These are phyloP conservation scores for Aspergillus conjunctus DNA, from an alignment of 495 filamentous ascomycete species.

Conservation along the genomic window DNA sequence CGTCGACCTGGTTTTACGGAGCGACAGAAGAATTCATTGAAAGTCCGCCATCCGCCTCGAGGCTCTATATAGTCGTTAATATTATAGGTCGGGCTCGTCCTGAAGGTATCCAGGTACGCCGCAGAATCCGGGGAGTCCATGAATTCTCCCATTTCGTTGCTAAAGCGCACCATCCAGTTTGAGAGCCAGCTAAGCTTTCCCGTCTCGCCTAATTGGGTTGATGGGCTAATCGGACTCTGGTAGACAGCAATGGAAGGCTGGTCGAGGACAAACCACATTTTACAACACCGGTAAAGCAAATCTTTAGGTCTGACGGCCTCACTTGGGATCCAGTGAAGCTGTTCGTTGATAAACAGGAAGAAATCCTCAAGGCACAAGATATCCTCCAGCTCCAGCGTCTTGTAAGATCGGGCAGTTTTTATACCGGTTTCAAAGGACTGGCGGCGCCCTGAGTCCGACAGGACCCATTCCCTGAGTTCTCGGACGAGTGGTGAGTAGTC, in stretches of 20 bases:
- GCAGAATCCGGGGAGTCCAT: conserved; percentile 16
- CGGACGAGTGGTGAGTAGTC: background rate
- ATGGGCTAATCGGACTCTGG: conserved; percentile 12
- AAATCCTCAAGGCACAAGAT: conserved; percentile 10
- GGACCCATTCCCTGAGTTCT: background rate
- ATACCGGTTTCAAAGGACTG: conserved; percentile 3
- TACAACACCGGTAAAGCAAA: background rate
- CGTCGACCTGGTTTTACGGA: conserved; percentile 11
- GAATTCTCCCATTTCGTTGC: conserved; percentile 5
- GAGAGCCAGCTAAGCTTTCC: conserved; percentile 9
- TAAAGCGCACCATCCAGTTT: conserved; percentile 14
- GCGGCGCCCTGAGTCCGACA: background rate
- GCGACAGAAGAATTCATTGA: conserved; percentile 17
- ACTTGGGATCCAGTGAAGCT: conserved; percentile 12
- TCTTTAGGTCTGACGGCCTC: conserved; percentile 1
- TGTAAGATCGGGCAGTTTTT: background rate
- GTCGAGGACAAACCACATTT: conserved; percentile 17
- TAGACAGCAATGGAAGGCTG: conserved; percentile 11
- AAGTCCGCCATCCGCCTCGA: conserved; percentile 12
- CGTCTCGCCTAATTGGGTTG: background rate
- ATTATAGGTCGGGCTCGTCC: background rate
- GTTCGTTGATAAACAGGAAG: background rate
- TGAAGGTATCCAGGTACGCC: conserved; percentile 9
- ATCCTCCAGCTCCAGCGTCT: background rate
- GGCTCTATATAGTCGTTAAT: conserved; percentile 11